Evolutionary conservation across 805 yeast genomes (phyloP).

Genomic region (Torulaspora maleeae): DNA sequence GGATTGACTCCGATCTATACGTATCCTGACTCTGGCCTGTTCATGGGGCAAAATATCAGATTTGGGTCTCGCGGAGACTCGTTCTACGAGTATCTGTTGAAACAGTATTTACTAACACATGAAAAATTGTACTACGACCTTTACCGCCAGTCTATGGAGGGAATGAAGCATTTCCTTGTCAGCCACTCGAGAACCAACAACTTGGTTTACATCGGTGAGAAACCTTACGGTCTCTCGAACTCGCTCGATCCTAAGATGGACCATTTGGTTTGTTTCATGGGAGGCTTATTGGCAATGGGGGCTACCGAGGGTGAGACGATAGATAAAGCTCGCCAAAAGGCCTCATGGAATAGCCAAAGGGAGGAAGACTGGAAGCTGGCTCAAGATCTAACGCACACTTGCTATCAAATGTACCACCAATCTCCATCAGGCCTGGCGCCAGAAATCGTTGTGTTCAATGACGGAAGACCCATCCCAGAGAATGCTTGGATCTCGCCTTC

Average conservation of each 20-base stretch:
- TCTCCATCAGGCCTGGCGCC: slow-evolving; percentile 78
- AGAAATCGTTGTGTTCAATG: slow-evolving; percentile 83
- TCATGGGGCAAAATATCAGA: slow-evolving; percentile 60
- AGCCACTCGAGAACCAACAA: slow-evolving; percentile 56
- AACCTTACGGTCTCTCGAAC: slow-evolving; percentile 61
- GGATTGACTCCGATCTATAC: slow-evolving; percentile 84
- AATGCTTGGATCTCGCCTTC: slow-evolving; percentile 34
- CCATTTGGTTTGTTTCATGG: slow-evolving; percentile 86
- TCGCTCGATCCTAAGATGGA: slow-evolving; percentile 74
- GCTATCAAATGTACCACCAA: slow-evolving; percentile 79
- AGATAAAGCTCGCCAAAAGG: slow-evolving; percentile 49
- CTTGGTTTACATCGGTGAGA: slow-evolving; percentile 71
- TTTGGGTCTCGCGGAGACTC: slow-evolving; percentile 92
- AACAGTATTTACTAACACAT: slow-evolving; percentile 77
- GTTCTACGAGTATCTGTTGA: slow-evolving; percentile 81
- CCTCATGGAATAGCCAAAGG: slow-evolving; percentile 53
- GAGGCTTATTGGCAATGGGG: slow-evolving; percentile 83
- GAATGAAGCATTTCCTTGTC: slow-evolving; percentile 66
- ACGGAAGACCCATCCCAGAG: slow-evolving; percentile 25
- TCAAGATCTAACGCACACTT: slow-evolving; percentile 69
- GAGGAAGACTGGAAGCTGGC: slow-evolving; percentile 66
- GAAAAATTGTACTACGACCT: slow-evolving; percentile 59
- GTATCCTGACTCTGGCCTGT: slow-evolving; percentile 67
- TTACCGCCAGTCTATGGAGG: slow-evolving; percentile 73
- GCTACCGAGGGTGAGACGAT: slow-evolving; percentile 70